Percentiles rank a stretch among this genome's conserved stretches.
Conservation (phyloP, 352 stramenopile species). For the Aphanomyces invadans region DNA sequence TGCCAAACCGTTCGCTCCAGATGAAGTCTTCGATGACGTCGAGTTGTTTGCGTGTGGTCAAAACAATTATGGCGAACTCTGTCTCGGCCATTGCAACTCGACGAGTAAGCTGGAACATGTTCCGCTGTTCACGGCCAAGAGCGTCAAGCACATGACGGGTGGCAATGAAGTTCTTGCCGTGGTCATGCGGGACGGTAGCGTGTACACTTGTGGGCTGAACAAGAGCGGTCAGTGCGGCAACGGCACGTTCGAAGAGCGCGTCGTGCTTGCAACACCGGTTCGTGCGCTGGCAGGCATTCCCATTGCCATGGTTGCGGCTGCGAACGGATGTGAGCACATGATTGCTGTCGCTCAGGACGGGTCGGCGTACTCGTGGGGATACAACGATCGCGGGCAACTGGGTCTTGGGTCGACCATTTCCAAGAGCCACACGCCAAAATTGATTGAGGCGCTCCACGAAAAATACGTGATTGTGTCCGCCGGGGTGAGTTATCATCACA, state of each 20-base stretch:
- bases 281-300: constrained; percentile 50
- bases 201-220: constrained; percentile 81
- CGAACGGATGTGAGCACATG: constrained; percentile 85
- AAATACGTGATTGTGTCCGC: constrained; percentile 70
- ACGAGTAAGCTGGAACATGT: constrained; percentile 81
- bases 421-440: constrained; percentile 73
- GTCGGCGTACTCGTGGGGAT: constrained; percentile 78
- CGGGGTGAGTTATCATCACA: constrained; percentile 83
- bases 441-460: constrained; percentile 76
- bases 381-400: constrained; percentile 80
- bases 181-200: constrained; percentile 70
- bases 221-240: constrained; percentile 85
- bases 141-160: constrained; percentile 53
- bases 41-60: constrained; percentile 83
- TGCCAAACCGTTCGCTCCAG: background rate
- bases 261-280: constrained; percentile 66
- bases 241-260: constrained; percentile 78
- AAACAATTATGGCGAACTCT: constrained; percentile 86
- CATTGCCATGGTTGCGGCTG: constrained; percentile 65
- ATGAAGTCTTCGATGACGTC: constrained; percentile 61
- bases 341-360: constrained; percentile 68
- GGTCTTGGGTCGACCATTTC: constrained; percentile 78
- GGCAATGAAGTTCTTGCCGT: constrained; percentile 82
- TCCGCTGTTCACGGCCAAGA: constrained; percentile 75
- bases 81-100: constrained; percentile 78